Conservation (phyloP, 179 eudicot genomes). For the Pouteria campechiana region DNA sequence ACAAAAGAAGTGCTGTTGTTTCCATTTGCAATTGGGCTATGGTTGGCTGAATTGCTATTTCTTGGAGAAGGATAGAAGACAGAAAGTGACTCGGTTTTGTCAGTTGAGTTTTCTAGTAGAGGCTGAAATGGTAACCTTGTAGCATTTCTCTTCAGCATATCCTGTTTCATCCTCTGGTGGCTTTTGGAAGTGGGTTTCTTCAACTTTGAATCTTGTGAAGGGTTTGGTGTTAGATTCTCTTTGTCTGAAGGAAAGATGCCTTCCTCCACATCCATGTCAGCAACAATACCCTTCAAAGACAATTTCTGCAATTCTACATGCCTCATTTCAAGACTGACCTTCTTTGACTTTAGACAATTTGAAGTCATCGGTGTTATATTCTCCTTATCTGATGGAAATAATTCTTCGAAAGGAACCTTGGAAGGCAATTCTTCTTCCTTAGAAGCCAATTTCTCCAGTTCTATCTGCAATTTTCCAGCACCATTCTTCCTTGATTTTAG, state of each 20-base stretch:
- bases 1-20: conserved; percentile 8
- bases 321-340: too few species aligned
- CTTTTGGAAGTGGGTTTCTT: conserved; percentile 5
- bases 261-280: background rate
- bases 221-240: conserved; percentile 22
- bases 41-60: conserved; percentile 11
- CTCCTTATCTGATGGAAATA: conserved; percentile 1
- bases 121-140: conserved; percentile 51
- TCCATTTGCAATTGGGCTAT: conserved; percentile 16
- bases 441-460: too few species aligned
- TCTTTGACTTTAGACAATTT: too few species aligned
- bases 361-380: too few species aligned
- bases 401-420: too few species aligned
- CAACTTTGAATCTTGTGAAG: conserved; percentile 12
- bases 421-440: too few species aligned
- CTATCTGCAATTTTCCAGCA: too few species aligned
- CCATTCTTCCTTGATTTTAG: too few species aligned
- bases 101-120: conserved; percentile 26
- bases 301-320: background rate
- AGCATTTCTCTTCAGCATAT: conserved; percentile 17
- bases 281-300: background rate
- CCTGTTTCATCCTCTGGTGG: conserved; percentile 1
- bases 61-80: conserved; percentile 7
- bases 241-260: conserved; percentile 14
- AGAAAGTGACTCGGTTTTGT: conserved; percentile 22